Evolutionary conservation across 306 rosid genomes (phyloP).

Genomic region (Delonix regia): DNA sequence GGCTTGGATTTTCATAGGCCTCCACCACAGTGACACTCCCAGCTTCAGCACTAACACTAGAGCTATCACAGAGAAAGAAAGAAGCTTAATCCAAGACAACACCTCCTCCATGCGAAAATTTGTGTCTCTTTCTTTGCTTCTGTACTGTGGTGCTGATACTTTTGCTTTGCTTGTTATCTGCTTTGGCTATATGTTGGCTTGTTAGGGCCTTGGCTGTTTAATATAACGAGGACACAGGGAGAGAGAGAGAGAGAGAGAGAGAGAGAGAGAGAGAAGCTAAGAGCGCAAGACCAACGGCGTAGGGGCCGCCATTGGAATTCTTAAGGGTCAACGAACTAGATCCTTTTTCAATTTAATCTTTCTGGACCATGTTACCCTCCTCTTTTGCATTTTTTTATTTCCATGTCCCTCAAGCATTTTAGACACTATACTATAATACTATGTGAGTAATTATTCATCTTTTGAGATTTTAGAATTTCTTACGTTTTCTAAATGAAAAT

Average conservation of each 20-base stretch:
- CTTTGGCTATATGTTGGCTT: constrained; percentile 50
- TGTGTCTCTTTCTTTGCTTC: neutral
- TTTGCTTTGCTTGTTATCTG: constrained; percentile 49
- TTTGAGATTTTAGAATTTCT: too few relatives aligned
- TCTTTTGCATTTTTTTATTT: constrained; percentile 28
- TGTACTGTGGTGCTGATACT: neutral
- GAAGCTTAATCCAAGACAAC: constrained; percentile 53
- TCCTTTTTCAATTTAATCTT: constrained; percentile 1
- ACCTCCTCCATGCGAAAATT: constrained; percentile 35
- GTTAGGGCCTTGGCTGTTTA: constrained; percentile 54
- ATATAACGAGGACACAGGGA: constrained; percentile 40
- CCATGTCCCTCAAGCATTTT: constrained; percentile 18
- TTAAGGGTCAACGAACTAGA: constrained; percentile 74
- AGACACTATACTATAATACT: too few relatives aligned
- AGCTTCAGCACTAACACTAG: constrained; percentile 48
- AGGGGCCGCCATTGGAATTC: constrained; percentile 91
- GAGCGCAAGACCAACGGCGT: constrained; percentile 95
- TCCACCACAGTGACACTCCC: constrained; percentile 79
- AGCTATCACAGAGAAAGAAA: constrained; percentile 31
- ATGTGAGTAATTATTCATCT: too few relatives aligned
- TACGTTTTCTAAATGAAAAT: too few relatives aligned
- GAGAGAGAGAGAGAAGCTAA: constrained; percentile 13
- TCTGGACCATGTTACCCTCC: constrained; percentile 52
- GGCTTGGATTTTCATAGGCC: constrained; percentile 69
- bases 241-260: constrained; percentile 34